These are phyloP conservation scores for Starmerella apis DNA, from an alignment of 805 yeast species.

Conservation along the genomic window DNA sequence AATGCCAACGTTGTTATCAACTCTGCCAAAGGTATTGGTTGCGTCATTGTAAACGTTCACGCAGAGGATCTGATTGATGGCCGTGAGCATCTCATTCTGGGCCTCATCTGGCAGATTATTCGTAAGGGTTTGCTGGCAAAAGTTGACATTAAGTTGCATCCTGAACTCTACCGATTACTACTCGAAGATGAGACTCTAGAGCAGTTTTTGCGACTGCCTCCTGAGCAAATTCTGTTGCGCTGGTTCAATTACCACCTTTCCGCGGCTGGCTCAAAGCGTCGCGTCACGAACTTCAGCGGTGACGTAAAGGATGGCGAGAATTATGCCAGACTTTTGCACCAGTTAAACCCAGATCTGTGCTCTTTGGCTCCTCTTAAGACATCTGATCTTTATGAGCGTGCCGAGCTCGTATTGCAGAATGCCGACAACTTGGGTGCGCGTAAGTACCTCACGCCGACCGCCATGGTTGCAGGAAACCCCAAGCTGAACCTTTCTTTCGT, in stretches of 20 bases:
- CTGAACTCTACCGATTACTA: slow-evolving; percentile 85
- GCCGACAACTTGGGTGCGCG: slow-evolving; percentile 90
- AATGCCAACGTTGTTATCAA: slow-evolving; percentile 96
- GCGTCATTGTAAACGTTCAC: slow-evolving; percentile 94
- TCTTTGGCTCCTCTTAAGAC: slow-evolving; percentile 76
- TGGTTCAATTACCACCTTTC: slow-evolving; percentile 96
- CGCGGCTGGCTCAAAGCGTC: slow-evolving; percentile 80
- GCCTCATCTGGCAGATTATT: slow-evolving; percentile 96
- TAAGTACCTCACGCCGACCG: slow-evolving; percentile 86
- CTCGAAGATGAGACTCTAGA: slow-evolving; percentile 96
- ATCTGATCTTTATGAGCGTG: slow-evolving; percentile 61
- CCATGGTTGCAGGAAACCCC: slow-evolving; percentile 92
- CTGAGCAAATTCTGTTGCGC: slow-evolving; percentile 90
- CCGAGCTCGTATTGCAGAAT: slow-evolving; percentile 72
- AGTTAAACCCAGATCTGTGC: slow-evolving; percentile 73
- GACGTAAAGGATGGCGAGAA: slow-evolving; percentile 94
- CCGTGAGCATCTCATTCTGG: slow-evolving; percentile 86
- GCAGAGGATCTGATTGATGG: slow-evolving; percentile 96
- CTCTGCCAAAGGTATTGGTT: slow-evolving; percentile 98
- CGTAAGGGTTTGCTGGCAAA: slow-evolving; percentile 90
- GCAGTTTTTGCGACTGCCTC: slow-evolving; percentile 91
- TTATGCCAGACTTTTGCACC: slow-evolving; percentile 80
- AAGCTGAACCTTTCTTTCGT: slow-evolving; percentile 93
- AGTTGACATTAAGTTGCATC: slow-evolving; percentile 92
- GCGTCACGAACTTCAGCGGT: slow-evolving; percentile 72